Evolutionary conservation across 371 early-diverging fungal genomes (phyloP), one percentile per base, ranked within the genome.

Genomic region (Rhizopus stolonifer): DNA sequence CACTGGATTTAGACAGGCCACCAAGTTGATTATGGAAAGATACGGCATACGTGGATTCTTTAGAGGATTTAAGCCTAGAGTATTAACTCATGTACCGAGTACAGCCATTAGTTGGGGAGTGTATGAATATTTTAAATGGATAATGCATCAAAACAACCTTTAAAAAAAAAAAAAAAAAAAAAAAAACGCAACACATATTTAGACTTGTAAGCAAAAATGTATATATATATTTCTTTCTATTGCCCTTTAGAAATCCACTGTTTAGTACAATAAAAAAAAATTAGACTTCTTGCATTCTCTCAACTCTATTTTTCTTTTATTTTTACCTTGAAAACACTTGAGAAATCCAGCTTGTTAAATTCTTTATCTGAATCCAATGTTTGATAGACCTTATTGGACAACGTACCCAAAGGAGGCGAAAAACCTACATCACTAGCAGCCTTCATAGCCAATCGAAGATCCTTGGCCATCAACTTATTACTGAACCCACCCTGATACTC

Each of bases 91-190:
- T 66, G 85, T 94, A 81, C 98, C 98, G 2, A 87, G 92, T 38
- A 92, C 96, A 1, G 98, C 96, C 15, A 89, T 96, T 33, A 88
- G 91, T 69, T 97, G 98, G 98, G 85, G 89, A 43, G 91, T 92
- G 0, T 92, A 92, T 57, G 92, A 92, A 63, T 92, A 89, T 55
- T 86, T 90, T 54, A 92, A 92, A 65, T 90, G 90, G 89, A 61
- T 80, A 22, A 57, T 82, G 11, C 57, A 62, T 34, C 48, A 21
- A 34, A 34, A 24, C 31, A 29, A 29, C 31, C 10, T 29, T 29
- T 29, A 29, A 4, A 29, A 29, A 7, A 29, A 10, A 29, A 29
- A 29, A 29, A 29, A 29, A 29, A 29, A 29, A 29, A 29, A 29
- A 29, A 29, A 29, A 29, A 29, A 4, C 31, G 10, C n/a, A n/a